Percentiles rank a stretch among this genome's conserved stretches.
These are phyloP conservation scores for Tylopilus cervinicoccineus DNA, from an alignment of 768 basidiomycete genomes.

Conservation along the genomic window DNA sequence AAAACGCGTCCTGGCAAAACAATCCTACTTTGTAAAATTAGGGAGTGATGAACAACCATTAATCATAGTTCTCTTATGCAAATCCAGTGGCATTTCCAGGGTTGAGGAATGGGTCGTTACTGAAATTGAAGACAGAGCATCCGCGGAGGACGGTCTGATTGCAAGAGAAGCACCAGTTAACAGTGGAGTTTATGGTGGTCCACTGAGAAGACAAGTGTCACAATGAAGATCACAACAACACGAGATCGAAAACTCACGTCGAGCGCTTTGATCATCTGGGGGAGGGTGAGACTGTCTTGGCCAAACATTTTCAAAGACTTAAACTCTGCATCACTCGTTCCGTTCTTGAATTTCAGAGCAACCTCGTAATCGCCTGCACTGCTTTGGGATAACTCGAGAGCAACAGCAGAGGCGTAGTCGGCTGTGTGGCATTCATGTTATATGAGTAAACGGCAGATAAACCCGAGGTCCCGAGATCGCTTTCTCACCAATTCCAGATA, in stretches of 20 bases:
- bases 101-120: conserved; percentile 26
- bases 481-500: conserved; percentile 60
- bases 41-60: too few species aligned
- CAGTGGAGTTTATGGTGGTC: conserved; percentile 29
- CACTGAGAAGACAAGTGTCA: conserved; percentile 10
- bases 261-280: conserved; percentile 15
- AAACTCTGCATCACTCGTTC: conserved; percentile 53
- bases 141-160: conserved; percentile 31
- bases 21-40: too few species aligned
- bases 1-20: too few species aligned
- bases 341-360: conserved; percentile 81
- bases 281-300: conserved; percentile 20
- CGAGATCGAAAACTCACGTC: conserved; percentile 9
- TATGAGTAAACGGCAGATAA: neutral
- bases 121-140: conserved; percentile 30
- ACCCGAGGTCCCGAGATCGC: neutral
- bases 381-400: conserved; percentile 63
- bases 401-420: conserved; percentile 67
- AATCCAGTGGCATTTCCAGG: neutral
- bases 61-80: neutral
- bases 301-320: conserved; percentile 67
- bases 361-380: conserved; percentile 67
- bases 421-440: conserved; percentile 38
- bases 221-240: neutral
- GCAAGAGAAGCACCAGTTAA: conserved; percentile 33